Evolutionary conservation across 2,329 filamentous ascomycete genomes (phyloP).

Genomic region (Corynespora cassiicola): DNA sequence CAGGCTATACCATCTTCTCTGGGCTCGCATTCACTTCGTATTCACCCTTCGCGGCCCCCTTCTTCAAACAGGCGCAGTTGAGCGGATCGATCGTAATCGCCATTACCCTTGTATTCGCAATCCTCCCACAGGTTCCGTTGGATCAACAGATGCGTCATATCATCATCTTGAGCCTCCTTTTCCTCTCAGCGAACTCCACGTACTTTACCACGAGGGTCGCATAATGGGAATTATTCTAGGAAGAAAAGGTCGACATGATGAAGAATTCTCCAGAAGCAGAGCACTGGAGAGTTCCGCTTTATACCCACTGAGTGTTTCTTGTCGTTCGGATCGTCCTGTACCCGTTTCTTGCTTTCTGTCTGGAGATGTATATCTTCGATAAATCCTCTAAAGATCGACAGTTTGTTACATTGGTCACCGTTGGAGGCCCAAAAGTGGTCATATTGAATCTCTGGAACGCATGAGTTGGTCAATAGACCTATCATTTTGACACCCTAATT

Average conservation of each 20-base stretch:
- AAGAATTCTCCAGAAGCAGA: too few relatives aligned
- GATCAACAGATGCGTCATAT: slow-evolving; percentile 14
- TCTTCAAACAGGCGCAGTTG: slow-evolving; percentile 33
- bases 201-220: slow-evolving; percentile 32
- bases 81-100: slow-evolving; percentile 30
- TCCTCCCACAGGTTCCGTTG: slow-evolving; percentile 25
- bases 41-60: slow-evolving; percentile 28
- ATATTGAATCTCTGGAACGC: slow-evolving; percentile 27
- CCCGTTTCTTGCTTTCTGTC: slow-evolving; percentile 23
- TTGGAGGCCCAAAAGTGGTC: slow-evolving; percentile 48
- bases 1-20: slow-evolving; percentile 28
- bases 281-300: slow-evolving; percentile 25
- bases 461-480: slow-evolving; percentile 8
- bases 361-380: slow-evolving; percentile 26
- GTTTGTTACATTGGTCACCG: slow-evolving; percentile 22
- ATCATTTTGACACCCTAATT: not conserved
- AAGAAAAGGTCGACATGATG: slow-evolving; percentile 15
- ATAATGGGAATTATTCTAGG: slow-evolving; percentile 19
- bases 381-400: slow-evolving; percentile 39
- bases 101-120: slow-evolving; percentile 24
- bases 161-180: slow-evolving; percentile 24
- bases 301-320: slow-evolving; percentile 26
- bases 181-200: slow-evolving; percentile 29
- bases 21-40: slow-evolving; percentile 28
- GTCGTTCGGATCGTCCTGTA: slow-evolving; percentile 27